Base-by-base conservation (phyloP, 768 basidiomycete species). In the Tricholoma furcatifolium region DNA sequence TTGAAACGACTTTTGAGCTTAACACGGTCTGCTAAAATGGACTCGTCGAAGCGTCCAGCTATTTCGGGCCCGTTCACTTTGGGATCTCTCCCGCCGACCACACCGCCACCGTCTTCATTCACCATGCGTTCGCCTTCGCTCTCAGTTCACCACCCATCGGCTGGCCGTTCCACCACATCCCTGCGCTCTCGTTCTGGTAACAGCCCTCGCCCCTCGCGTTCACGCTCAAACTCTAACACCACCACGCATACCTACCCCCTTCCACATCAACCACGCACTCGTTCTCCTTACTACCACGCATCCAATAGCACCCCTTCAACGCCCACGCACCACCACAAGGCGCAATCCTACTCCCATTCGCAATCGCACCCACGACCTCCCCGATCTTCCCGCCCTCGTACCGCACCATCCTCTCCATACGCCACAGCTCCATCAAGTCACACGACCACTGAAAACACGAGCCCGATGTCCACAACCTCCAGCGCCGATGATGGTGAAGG, bases 1-100 rank as follows among this genome's bases (percentile, higher is more conserved):
- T 54, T 74, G 40, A 74, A 69, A 55, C 70, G 74, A 39, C 62
- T 75, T 24, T 63, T 72, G 60, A 65, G 61, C 45, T 62, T 74
- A 27, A 61, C 65, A 12, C 63, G 65, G 9, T 65, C 57, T 36
- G 23, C 55, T 31, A 48, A 48, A 7, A 35, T 41, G 8, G 50
- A 50, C 20, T 20, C 40, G 42, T 20, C 34, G 57, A 60, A 34
- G 2, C 70, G 71, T 38, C 74, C 71, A 3, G 50, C 64, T 14
- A 78, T 80, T 35, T 80, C 78, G 7, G 73, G 74, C 7, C 78
- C 78, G 6, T 78, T 75, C 50, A 70, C 69, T 1, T 69, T 80
- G 14, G 78, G 77, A 36, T 65, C 74, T 4, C 39, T 59, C 9
- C 55, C 56, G 4, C n/a, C 60, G 56, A 43, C 56, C 56, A 34